Percentiles rank a stretch among this genome's conserved stretches.
Conservation (phyloP, 148 eudicot genomes). For the Chenopodium formosanum region DNA sequence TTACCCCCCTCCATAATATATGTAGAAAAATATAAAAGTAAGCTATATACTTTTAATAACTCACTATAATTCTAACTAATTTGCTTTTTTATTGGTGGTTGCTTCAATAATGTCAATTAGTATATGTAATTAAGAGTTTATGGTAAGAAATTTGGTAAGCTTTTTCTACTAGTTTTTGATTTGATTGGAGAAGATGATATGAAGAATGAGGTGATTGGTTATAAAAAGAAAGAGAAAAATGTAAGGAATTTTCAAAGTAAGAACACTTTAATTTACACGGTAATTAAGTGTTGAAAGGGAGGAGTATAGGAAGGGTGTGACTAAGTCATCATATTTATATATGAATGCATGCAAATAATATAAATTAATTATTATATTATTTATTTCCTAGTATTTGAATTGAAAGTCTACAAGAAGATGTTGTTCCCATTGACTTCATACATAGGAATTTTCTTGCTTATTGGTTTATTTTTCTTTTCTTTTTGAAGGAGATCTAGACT, state of each 20-base stretch:
- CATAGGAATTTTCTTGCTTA: constrained; percentile 14
- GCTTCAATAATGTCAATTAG: background rate
- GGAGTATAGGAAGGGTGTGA: constrained; percentile 32
- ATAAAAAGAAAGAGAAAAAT: constrained; percentile 12
- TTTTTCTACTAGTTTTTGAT: background rate
- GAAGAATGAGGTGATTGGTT: constrained; percentile 10
- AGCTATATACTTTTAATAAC: background rate
- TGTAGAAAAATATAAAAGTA: background rate
- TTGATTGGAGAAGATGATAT: background rate
- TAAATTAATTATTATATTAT: background rate
- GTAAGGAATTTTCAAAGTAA: constrained; percentile 41
- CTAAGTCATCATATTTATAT: constrained; percentile 34
- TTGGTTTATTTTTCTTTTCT: background rate
- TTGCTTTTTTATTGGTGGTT: background rate
- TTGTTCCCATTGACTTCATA: constrained; percentile 31
- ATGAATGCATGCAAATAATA: constrained; percentile 9
- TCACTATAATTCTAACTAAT: background rate
- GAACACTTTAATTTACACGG: constrained; percentile 26
- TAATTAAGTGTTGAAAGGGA: background rate
- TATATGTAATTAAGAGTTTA: background rate
- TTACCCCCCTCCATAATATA: constrained; percentile 49
- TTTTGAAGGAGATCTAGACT: constrained; percentile 9
- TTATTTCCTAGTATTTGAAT: background rate
- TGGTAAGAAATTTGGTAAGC: background rate
- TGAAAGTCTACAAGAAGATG: constrained; percentile 43